Conservation (phyloP, 805 yeast genomes). For the Candida gorgasii region DNA sequence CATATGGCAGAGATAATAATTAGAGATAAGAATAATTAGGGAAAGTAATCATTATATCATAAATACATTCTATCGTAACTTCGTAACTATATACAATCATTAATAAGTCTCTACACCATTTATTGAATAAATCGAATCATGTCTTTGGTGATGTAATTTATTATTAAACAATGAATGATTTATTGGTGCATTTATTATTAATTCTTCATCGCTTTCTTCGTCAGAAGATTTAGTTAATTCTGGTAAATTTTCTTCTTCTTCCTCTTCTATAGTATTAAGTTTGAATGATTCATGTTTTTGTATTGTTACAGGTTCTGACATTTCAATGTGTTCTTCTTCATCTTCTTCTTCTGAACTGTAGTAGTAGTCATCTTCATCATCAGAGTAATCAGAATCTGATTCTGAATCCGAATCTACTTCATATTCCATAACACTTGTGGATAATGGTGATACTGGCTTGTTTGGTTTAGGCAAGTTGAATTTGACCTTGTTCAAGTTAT, state of each 20-base stretch:
- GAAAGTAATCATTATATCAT: not conserved
- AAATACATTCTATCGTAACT: conserved; percentile 4
- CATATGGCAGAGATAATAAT: too few relatives aligned
- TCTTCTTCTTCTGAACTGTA: conserved; percentile 22
- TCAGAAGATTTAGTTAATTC: conserved; percentile 13
- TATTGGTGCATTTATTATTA: conserved; percentile 5
- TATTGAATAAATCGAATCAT: conserved; percentile 38
- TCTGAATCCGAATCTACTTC: conserved; percentile 31
- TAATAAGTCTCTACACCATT: conserved; percentile 34
- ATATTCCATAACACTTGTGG: conserved; percentile 38
- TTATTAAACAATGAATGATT: conserved; percentile 13
- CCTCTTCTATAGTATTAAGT: conserved; percentile 11
- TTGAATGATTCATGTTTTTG: conserved; percentile 2
- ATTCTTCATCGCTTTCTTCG: conserved; percentile 12
- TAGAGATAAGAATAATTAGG: not conserved
- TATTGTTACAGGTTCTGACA: conserved; percentile 2
- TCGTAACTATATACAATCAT: conserved; percentile 9
- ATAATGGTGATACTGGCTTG: conserved; percentile 16
- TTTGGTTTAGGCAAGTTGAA: conserved; percentile 12
- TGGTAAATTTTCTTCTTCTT: conserved; percentile 16
- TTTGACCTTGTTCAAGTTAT: conserved; percentile 16
- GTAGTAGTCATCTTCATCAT: conserved; percentile 21
- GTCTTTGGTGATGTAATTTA: conserved; percentile 22
- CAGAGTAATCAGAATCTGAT: conserved; percentile 20
- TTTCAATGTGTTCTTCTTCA: conserved; percentile 14